phyloP scores from a whole-genome alignment of 192 early-diverging fungal species.

The Backusella macrospora region DNA sequence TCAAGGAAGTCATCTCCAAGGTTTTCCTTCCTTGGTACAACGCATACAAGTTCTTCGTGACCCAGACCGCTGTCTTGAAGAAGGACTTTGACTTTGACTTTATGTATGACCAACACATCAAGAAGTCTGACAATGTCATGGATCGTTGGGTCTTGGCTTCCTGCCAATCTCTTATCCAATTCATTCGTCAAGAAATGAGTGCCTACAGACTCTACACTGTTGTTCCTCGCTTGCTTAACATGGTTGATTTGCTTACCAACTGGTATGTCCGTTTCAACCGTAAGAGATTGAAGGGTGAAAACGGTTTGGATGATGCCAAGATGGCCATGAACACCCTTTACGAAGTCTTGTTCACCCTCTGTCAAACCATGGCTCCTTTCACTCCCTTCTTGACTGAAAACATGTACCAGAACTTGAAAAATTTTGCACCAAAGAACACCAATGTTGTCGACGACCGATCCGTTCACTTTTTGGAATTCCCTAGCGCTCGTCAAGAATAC shows the following conservation, averaged over 20 bases:
- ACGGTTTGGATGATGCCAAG: constrained; percentile 82
- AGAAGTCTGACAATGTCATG: constrained; percentile 90
- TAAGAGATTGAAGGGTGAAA: constrained; percentile 94
- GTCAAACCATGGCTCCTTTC: constrained; percentile 93
- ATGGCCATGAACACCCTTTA: constrained; percentile 92
- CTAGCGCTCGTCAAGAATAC: constrained; percentile 91
- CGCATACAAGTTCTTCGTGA: constrained; percentile 94
- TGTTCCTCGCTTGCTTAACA: constrained; percentile 83
- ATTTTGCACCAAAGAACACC: constrained; percentile 63
- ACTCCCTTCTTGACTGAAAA: constrained; percentile 96
- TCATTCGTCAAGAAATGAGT: constrained; percentile 90
- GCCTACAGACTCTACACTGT: constrained; percentile 98
- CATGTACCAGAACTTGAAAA: constrained; percentile 95
- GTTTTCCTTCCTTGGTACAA: constrained; percentile 99
- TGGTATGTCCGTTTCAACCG: constrained; percentile 99
- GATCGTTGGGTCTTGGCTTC: constrained; percentile 97
- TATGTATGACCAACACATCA: constrained; percentile 70
- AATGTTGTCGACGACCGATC: constrained; percentile 74
- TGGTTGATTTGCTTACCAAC: constrained; percentile 96
- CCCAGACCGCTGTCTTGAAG: constrained; percentile 87
- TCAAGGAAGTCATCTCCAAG: constrained; percentile 92
- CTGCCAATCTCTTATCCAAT: constrained; percentile 91
- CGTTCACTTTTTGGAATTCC: constrained; percentile 95
- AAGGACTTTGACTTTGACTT: constrained; percentile 85
- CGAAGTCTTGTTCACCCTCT: constrained; percentile 92